These are phyloP conservation scores for Gloeostereum incarnatum DNA, from an alignment of 768 basidiomycete genomes.

Conservation along the genomic window DNA sequence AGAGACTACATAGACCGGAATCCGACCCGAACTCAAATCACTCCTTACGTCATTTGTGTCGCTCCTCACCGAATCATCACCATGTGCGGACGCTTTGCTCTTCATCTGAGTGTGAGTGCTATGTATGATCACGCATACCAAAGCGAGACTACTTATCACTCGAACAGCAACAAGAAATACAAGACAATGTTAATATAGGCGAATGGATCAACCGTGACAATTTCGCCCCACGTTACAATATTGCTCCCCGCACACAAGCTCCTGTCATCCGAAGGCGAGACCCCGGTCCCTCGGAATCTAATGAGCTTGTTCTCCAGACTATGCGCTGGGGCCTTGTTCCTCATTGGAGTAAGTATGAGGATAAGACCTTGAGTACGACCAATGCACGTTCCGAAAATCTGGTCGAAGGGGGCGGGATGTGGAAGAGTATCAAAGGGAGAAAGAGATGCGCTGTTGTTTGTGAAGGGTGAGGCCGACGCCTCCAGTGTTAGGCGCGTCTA, in stretches of 20 bases:
- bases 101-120: constrained; percentile 34
- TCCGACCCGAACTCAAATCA: no score
- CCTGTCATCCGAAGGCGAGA: constrained; percentile 57
- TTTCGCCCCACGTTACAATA: constrained; percentile 67
- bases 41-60: no score
- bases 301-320: constrained; percentile 52
- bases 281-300: constrained; percentile 8
- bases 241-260: constrained; percentile 72
- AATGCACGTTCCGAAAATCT: constrained; percentile 87
- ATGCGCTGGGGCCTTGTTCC: constrained; percentile 92
- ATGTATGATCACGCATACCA: not conserved
- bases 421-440: constrained; percentile 72
- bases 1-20: no score
- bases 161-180: constrained; percentile 27
- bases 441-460: constrained; percentile 83
- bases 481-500: not conserved
- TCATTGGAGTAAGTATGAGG: constrained; percentile 72
- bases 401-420: constrained; percentile 69
- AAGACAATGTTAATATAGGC: constrained; percentile 33
- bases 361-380: constrained; percentile 69
- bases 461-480: constrained; percentile 44
- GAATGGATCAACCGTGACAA: constrained; percentile 55
- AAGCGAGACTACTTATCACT: constrained; percentile 18
- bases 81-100: constrained; percentile 62
- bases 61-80: no score